Percentiles rank a stretch among this genome's conserved stretches.
phyloP scores from a whole-genome alignment of 129 eudicot genomes.

The Flaveria sonorensis region DNA sequence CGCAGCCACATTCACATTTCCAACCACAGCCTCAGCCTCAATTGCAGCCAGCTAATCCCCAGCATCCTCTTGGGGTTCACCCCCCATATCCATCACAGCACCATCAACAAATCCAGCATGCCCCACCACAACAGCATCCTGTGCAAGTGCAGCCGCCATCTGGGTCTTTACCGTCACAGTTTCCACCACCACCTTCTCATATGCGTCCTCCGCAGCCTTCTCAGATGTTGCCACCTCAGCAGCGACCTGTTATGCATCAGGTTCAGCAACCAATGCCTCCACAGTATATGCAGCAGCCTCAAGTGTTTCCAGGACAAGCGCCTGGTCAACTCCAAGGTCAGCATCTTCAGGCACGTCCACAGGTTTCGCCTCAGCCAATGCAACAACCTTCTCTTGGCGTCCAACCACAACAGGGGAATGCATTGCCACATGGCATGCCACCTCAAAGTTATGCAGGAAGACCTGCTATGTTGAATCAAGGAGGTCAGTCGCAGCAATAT shows the following conservation, averaged over 20 bases:
- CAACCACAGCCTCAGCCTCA: constrained; percentile 35
- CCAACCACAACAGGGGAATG: constrained; percentile 44
- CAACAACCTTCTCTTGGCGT: constrained; percentile 45
- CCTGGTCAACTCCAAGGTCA: constrained; percentile 45
- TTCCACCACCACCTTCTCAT: constrained; percentile 56
- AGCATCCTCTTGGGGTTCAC: constrained; percentile 46
- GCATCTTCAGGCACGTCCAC: constrained; percentile 61
- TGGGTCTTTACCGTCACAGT: constrained; percentile 56
- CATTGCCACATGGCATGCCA: constrained; percentile 49
- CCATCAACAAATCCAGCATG: constrained; percentile 56
- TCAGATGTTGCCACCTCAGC: constrained; percentile 51
- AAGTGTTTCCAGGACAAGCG: constrained; percentile 49
- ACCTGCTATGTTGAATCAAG: constrained; percentile 48
- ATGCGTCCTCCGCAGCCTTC: constrained; percentile 63
- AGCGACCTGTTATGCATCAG: constrained; percentile 60
- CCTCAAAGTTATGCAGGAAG: constrained; percentile 53
- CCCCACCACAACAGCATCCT: constrained; percentile 53
- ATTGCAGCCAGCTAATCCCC: constrained; percentile 39
- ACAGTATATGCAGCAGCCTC: constrained; percentile 63
- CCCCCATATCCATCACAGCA: constrained; percentile 62
- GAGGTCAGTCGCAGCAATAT: constrained; percentile 38
- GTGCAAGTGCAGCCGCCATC: constrained; percentile 42
- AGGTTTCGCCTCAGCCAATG: constrained; percentile 55
- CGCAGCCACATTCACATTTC: constrained; percentile 33
- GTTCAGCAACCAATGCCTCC: constrained; percentile 59